A percentile compares a stretch with the other conserved stretches of the same genome.
These are phyloP conservation scores for Fremontodendron californicum DNA, from an alignment of 345 rosid species.

Conservation along the genomic window DNA sequence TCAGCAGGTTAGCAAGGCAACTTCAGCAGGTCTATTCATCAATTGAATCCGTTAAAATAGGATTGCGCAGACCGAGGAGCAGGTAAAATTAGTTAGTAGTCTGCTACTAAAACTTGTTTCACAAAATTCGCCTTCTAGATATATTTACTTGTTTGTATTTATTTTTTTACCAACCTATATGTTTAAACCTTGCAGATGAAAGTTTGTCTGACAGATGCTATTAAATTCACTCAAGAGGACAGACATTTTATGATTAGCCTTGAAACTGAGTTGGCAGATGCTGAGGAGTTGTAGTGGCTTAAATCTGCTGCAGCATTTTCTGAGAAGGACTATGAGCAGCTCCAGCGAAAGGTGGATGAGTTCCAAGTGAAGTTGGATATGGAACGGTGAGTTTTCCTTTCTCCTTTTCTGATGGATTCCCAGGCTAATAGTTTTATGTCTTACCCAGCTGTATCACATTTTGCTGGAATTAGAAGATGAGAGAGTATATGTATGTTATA, in stretches of 20 bases:
- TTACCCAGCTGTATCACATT: neutral
- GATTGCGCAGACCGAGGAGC: conserved; percentile 68
- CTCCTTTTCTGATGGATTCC: neutral
- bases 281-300: conserved; percentile 82
- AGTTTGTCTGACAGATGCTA: conserved; percentile 56
- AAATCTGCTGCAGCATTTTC: conserved; percentile 64
- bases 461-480: conserved; percentile 3
- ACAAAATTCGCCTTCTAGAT: neutral
- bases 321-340: conserved; percentile 79
- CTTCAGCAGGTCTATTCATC: no score
- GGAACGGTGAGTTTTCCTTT: conserved; percentile 53
- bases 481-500: neutral
- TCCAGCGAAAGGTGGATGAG: conserved; percentile 55
- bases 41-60: conserved; percentile 56
- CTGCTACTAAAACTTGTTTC: neutral
- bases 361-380: conserved; percentile 46
- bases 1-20: conserved; percentile 66
- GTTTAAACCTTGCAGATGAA: conserved; percentile 60
- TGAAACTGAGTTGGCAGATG: conserved; percentile 75
- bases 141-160: neutral
- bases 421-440: neutral
- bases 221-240: conserved; percentile 64
- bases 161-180: neutral
- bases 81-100: conserved; percentile 35
- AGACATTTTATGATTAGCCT: conserved; percentile 54